Evolutionary conservation across 495 filamentous ascomycete species (phyloP).

Genomic region (Penicillium lagena): DNA sequence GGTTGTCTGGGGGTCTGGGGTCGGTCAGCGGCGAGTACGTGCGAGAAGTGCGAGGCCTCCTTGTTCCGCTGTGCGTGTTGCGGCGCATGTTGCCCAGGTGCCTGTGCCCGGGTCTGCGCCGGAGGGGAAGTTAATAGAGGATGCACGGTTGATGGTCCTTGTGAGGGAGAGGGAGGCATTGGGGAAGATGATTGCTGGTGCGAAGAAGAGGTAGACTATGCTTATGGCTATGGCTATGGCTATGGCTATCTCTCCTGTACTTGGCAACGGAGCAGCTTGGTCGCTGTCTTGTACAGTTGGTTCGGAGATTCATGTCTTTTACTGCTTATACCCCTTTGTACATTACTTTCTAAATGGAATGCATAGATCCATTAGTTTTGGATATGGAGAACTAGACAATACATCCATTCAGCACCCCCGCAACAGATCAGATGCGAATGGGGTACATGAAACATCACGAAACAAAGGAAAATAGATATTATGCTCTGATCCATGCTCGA

Average conservation of each 20-base stretch:
- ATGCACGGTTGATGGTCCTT: conserved; percentile 40
- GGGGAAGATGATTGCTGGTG: conserved; percentile 28
- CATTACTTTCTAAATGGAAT: too few species aligned
- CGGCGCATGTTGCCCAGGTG: conserved; percentile 11
- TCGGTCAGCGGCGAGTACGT: conserved; percentile 28
- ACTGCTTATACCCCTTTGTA: too few species aligned
- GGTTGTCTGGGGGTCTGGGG: conserved; percentile 37
- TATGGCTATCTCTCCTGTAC: too few species aligned
- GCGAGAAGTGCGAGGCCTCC: conserved; percentile 14
- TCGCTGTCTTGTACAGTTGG: too few species aligned
- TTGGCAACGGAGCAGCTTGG: background rate
- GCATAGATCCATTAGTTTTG: too few species aligned
- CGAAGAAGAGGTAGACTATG: conserved; percentile 21
- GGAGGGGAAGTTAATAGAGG: conserved; percentile 34
- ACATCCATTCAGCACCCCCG: too few species aligned
- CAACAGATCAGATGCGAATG: too few species aligned
- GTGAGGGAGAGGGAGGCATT: conserved; percentile 39
- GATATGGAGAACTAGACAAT: too few species aligned
- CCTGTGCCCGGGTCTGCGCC: conserved; percentile 16
- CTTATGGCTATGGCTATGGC: too few species aligned
- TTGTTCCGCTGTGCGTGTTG: conserved; percentile 16
- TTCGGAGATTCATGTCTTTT: too few species aligned
- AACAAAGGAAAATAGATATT: conserved; percentile 3
- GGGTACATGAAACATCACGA: background rate
- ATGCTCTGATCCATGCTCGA: too few species aligned